Conservation (phyloP, 2,329 filamentous ascomycete genomes). For the Talaromyces rugulosus region DNA sequence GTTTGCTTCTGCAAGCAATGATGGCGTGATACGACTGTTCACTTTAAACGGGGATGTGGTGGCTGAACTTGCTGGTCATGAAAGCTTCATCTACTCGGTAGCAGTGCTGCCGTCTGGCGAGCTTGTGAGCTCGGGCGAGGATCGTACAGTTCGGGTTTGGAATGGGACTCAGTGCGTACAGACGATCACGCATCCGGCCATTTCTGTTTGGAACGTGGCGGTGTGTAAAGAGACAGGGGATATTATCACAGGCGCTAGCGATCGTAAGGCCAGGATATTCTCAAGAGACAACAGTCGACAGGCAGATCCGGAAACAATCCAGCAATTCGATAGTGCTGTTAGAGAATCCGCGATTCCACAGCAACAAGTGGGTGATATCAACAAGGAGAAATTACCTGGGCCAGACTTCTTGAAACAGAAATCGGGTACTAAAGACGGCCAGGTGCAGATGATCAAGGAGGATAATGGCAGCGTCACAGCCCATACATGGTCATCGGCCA, state of each 20-base stretch:
- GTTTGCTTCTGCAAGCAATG: conserved; percentile 93
- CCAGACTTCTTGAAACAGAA: conserved; percentile 80
- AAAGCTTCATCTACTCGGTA: conserved; percentile 90
- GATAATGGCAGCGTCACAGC: conserved; percentile 76
- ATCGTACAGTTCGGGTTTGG: conserved; percentile 91
- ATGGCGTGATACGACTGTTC: conserved; percentile 84
- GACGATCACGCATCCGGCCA: conserved; percentile 93
- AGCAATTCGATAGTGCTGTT: conserved; percentile 76
- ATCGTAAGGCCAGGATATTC: conserved; percentile 80
- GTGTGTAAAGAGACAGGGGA: conserved; percentile 78
- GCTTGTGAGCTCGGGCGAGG: conserved; percentile 85
- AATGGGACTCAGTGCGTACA: conserved; percentile 77
- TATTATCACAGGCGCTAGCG: conserved; percentile 89
- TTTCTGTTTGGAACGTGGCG: conserved; percentile 94
- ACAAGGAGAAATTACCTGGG: conserved; percentile 87
- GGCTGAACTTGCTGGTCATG: conserved; percentile 77
- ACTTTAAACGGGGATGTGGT: conserved; percentile 73
- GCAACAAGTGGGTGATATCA: conserved; percentile 75
- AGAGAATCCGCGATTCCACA: conserved; percentile 81
- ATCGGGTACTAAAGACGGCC: conserved; percentile 89
- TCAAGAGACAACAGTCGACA: conserved; percentile 65
- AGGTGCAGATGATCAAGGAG: conserved; percentile 87
- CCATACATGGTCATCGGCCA: conserved; percentile 75
- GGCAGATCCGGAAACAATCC: conserved; percentile 64
- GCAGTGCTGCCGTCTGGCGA: conserved; percentile 75